These are phyloP conservation scores for Suillus weaverae DNA, from an alignment of 768 basidiomycete species.

Conservation along the genomic window DNA sequence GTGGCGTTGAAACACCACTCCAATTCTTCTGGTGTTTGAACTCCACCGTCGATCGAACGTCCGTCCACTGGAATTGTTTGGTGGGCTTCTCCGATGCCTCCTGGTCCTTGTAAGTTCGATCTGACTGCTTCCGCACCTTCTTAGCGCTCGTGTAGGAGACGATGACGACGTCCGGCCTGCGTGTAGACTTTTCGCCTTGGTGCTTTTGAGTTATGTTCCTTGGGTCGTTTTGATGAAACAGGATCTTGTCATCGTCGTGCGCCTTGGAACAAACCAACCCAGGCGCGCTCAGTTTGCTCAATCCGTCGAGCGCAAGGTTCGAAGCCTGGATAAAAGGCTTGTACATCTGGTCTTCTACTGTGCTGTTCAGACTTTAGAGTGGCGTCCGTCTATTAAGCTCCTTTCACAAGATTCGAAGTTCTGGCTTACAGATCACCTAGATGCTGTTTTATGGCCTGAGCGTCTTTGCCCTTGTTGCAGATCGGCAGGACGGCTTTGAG, in stretches of 20 bases:
- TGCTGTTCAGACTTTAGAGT: neutral
- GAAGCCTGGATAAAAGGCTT: neutral
- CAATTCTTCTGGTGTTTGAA: neutral
- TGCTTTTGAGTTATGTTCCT: neutral
- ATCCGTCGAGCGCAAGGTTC: neutral
- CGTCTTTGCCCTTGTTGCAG: neutral
- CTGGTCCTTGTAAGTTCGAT: neutral
- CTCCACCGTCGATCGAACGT: neutral
- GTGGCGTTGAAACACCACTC: neutral
- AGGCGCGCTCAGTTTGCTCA: neutral
- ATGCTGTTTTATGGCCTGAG: neutral
- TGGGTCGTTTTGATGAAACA: slow-evolving; percentile 2
- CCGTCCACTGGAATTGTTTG: neutral
- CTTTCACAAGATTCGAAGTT: neutral
- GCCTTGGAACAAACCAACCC: neutral
- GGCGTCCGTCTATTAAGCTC: neutral
- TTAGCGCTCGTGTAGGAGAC: neutral
- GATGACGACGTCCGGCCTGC: neutral
- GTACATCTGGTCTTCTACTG: neutral
- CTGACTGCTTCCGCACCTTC: neutral
- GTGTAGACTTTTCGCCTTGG: neutral
- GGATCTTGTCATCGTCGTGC: neutral
- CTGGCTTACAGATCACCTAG: neutral
- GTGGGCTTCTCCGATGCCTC: neutral
- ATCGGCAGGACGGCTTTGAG: neutral